Base-by-base conservation (phyloP, 176 grass and related monocot species). In the Phoenix dactylifera region DNA sequence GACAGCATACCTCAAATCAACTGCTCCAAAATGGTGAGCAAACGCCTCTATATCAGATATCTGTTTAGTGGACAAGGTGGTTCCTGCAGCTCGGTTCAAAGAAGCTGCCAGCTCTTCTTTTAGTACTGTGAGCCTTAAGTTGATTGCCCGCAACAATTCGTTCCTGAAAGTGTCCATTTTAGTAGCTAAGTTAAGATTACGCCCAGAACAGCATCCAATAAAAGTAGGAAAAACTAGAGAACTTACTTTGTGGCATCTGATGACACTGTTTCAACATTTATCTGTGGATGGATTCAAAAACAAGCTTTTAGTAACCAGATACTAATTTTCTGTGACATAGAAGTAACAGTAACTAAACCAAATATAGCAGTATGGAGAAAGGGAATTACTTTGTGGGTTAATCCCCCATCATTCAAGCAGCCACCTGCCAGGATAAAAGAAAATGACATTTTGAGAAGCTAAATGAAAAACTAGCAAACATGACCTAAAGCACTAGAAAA, bases 191-290 rank as follows among this genome's bases (percentile, higher is more conserved):
- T 67, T 60, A 56, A 68, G 55, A 58, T 65, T 57, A 76, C 26
- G 53, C 25, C 30, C 16, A 28, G 5, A 1, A 1, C 32, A 44
- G 35, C 35, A 44, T 44, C 35, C 9, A 44, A 44, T 9, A 44
- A 44, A 44, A 44, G 35, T 9, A 44, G 35, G 10, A 44, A 44
- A 44, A 44, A 44, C 7, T 12, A 44, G 10, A 55, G 6, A 58
- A 16, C 49, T 80, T 91, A 97, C 93, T 99, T 99, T 77, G 94
- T 89, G 63, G 74, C 78, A 61, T 82, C 85, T 6, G 94, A 83
- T 62, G 84, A 83, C 63, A 83, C 60, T 7, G 67, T 63, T 15
- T 75, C 82, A 65, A 73, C 50, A 81, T 86, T 90, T 83, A 73
- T 76, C 94, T 98, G 78, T 68, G 85, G 76, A 6, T 48, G 48